Evolutionary conservation across 495 filamentous ascomycete species (phyloP), one percentile per base, ranked within the genome.

Genomic region (Parachaetomium inaequale): DNA sequence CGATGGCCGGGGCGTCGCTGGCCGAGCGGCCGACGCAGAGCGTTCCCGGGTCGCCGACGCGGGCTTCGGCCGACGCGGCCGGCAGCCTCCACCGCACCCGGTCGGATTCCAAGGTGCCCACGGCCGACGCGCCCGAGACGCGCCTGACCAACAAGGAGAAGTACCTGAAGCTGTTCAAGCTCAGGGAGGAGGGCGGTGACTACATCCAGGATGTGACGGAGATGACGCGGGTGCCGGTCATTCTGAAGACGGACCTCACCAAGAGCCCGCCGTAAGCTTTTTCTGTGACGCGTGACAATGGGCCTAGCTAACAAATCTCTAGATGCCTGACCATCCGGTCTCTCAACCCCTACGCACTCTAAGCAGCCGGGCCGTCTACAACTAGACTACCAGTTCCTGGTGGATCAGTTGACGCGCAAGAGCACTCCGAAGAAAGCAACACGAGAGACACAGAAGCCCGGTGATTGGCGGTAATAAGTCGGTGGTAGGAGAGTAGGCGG

Each of bases 321-420:
- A 98, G 93, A 56, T 98, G 94, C 82, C 79, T 98, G 71, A 98
- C 94, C 7, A 97, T 98, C 72, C 92, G 94, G 56, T 96, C 94
- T 29, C 82, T 98, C 66, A 98, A 98, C 80, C 94, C 94, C 34
- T 98, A 91, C 72, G 94, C 94, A 65, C 83, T 98, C 61, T 98
- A 75, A 79, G 53, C 11, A 53, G 14, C 26, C 15, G 26, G 7
- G 17, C 4, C 29, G 3, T 19, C 19, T 31, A 3, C 26, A 31
- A 32, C 7, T 42, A 2, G 26, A n/a, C 19, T 3, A 25, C 17
- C 26, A 32, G 12, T 0, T 26, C 32, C 23, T 7, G 53, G 14
- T 28, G 53, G 7, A 21, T 3, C 7, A 55, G 21, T 28, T 26
- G 23, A 26, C 3, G 12, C 11, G 34, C 32, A 40, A 42, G 32